Evolutionary conservation across 805 yeast genomes (phyloP), one percentile per base, ranked within the genome.

Genomic region (Wickerhamomyces ciferrii): DNA sequence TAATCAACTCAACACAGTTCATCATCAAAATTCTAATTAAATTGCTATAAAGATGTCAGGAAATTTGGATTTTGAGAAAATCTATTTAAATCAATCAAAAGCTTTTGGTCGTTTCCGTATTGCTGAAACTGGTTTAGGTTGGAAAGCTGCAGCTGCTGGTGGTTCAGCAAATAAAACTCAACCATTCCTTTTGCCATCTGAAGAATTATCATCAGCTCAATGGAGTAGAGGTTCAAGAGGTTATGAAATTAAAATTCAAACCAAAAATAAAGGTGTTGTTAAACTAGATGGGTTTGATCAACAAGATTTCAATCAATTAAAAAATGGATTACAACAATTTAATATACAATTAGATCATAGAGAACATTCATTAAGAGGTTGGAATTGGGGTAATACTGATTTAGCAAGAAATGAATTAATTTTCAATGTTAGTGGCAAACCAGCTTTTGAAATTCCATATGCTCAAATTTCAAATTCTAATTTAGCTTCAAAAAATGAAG

Each of bases 341-440:
- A 74, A 72, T 46, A 71, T 87, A 39, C 78, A 78, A 46, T 74
- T 94, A 48, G 98, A 94, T 56, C 84, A 78, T 51, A 81, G 76
- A 58, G 98, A 92, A 58, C 99, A 94, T 67, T 86, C 97, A 5
- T 71, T 94, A 53, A 80, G 97, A 69, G 99, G 99, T 29, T 94
- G 99, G 99, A 94, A 94, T 67, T 94, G 99, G 99, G 99, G 99
- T 45, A 82, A 84, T 53, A 75, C 92, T 15, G 96, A 91, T 63
- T 79, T 94, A 62, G 96, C 96, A 19, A 79, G 96, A 64, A 87
- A 89, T 56, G 99, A 94, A 65, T 72, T 94, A 64, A 79, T 88
- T 25, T 91, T 94, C 67, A 81, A 83, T 48, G 83, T 91, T 20
- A 87, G 87, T 60, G 89, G 89, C 55, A 84, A 87, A 58, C 98